Evolutionary conservation across 2,329 filamentous ascomycete species (phyloP).

Genomic region (Aspergillus flavus): DNA sequence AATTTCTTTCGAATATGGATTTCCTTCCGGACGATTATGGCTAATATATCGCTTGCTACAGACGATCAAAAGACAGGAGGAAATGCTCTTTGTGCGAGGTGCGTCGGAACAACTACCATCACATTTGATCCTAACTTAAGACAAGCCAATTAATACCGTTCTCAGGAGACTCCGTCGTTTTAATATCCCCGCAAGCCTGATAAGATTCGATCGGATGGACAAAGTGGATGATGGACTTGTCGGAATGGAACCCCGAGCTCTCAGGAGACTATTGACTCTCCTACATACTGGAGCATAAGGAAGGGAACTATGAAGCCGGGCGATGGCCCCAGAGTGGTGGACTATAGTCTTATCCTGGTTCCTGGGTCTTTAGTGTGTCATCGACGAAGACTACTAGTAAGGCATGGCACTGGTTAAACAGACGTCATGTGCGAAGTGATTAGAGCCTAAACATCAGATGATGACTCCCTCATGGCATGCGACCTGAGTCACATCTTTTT

Average conservation of each 20-base stretch:
- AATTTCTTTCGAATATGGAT: background rate
- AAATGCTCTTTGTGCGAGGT: constrained; percentile 99
- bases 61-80: constrained; percentile 95
- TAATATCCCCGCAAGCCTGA: constrained; percentile 66
- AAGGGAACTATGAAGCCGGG: constrained; percentile 13
- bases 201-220: constrained; percentile 7
- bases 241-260: background rate
- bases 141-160: constrained; percentile 21
- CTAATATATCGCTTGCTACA: constrained; percentile 39
- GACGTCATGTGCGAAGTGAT: constrained; percentile 1
- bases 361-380: background rate
- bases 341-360: background rate
- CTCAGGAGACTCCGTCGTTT: constrained; percentile 70
- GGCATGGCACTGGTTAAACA: background rate
- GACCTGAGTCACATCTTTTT: background rate
- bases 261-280: constrained; percentile 14
- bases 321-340: constrained; percentile 5
- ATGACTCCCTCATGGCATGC: background rate
- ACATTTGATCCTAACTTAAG: background rate
- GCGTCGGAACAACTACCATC: constrained; percentile 33
- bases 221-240: background rate
- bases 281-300: constrained; percentile 13
- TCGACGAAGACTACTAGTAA: background rate
- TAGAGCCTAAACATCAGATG: background rate
- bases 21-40: background rate